These are phyloP conservation scores for Cornus suecica DNA, from an alignment of 148 eudicot species.

Conservation along the genomic window DNA sequence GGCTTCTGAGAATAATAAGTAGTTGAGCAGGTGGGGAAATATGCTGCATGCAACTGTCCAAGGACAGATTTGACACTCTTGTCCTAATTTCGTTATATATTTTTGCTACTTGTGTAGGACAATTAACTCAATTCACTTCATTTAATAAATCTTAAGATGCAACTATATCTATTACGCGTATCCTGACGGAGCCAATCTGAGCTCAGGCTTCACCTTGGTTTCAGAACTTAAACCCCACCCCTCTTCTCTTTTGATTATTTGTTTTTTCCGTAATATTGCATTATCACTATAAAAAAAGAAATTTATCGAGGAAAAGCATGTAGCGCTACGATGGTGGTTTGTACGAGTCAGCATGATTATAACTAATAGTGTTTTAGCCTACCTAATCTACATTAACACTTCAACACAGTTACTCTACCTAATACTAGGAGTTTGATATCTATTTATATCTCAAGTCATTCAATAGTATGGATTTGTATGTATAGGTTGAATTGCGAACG, in stretches of 20 bases:
- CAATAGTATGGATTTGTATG: no score
- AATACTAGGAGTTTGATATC: no score
- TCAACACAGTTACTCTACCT: no score
- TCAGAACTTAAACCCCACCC: not conserved
- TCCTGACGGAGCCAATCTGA: no score
- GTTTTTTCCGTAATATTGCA: no score
- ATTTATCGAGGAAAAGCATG: not conserved
- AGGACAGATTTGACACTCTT: not conserved
- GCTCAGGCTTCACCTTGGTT: not conserved
- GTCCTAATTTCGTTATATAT: not conserved
- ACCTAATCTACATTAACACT: no score
- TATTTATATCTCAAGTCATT: no score
- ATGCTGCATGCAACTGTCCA: not conserved
- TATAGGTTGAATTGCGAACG: no score
- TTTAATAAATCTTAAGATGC: not conserved
- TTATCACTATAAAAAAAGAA: not conserved
- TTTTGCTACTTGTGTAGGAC: not conserved
- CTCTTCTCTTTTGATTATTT: no score
- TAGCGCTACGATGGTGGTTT: not conserved
- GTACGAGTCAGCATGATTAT: not conserved
- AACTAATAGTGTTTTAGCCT: no score
- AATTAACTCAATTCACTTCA: not conserved
- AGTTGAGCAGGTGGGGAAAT: not conserved
- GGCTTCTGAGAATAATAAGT: not conserved
- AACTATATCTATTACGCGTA: not conserved